These are phyloP conservation scores for Erythrophleum fordii DNA, from an alignment of 306 rosid genomes.

Conservation along the genomic window DNA sequence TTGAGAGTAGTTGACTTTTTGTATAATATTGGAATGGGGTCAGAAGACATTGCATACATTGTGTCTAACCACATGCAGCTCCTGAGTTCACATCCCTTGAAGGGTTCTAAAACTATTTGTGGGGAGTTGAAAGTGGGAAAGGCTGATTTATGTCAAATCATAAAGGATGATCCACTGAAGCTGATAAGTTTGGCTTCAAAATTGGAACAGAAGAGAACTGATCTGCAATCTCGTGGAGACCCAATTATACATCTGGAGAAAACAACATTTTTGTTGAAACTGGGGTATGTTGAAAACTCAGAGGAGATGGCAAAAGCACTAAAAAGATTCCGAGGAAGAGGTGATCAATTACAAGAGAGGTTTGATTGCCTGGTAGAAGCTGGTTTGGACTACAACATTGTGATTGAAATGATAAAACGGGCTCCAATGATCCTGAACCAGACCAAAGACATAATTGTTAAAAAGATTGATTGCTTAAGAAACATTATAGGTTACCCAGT, in stretches of 20 bases:
- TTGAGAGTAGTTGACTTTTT: slow-evolving; percentile 58
- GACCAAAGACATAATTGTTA: slow-evolving; percentile 53
- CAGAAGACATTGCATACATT: slow-evolving; percentile 54
- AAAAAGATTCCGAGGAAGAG: slow-evolving; percentile 72
- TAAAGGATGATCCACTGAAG: slow-evolving; percentile 63
- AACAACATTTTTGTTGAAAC: slow-evolving; percentile 62
- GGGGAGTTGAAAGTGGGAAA: slow-evolving; percentile 57
- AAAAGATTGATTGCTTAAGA: slow-evolving; percentile 66
- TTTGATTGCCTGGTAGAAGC: slow-evolving; percentile 80
- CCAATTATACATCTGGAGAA: slow-evolving; percentile 56
- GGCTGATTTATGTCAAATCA: slow-evolving; percentile 52
- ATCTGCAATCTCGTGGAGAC: slow-evolving; percentile 28
- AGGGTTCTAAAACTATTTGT: slow-evolving; percentile 64
- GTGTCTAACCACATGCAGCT: slow-evolving; percentile 52
- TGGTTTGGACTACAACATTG: slow-evolving; percentile 73
- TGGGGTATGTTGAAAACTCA: slow-evolving; percentile 78
- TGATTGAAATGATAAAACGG: slow-evolving; percentile 52
- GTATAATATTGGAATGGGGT: slow-evolving; percentile 60
- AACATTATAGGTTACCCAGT: slow-evolving; percentile 65
- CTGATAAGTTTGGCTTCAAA: slow-evolving; percentile 61
- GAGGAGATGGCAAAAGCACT: slow-evolving; percentile 79
- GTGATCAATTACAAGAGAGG: slow-evolving; percentile 83
- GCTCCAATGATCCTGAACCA: slow-evolving; percentile 70
- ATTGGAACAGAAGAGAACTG: slow-evolving; percentile 34
- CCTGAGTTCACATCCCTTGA: slow-evolving; percentile 51